Evolutionary conservation across 2,329 filamentous ascomycete genomes (phyloP), one percentile per base, ranked within the genome.

Genomic region (Nannizziopsis arthrosporioides): DNA sequence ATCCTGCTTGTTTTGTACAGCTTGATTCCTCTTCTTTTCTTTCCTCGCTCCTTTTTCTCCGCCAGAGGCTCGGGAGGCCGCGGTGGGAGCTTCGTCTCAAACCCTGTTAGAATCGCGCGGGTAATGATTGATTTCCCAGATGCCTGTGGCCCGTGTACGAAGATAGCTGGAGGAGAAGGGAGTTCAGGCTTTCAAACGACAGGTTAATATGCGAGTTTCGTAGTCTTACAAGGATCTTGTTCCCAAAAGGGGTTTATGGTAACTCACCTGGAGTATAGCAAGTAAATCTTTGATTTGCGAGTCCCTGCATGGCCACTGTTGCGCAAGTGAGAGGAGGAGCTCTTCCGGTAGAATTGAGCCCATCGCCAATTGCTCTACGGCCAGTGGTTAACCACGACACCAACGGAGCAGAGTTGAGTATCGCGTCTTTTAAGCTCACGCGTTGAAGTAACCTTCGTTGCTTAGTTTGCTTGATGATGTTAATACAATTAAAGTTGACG

Each of bases 91-190:
- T 17, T 18, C 14, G 15, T 12, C 70, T 31, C 61, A 6, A 84
- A 74, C 30, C 77, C 73, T 9, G 73, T 74, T 14, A 93, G 74
- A 12, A 87, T 74, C 2, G 74, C 72, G 49, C 73, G 72, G 2
- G 82, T 72, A 44, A 94, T 75, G 42, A 78, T 77, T 30, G 80
- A 85, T 68, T 96, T 96, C 36, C 88, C 90, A 0, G 89, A 94
- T 1, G 87, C 83, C 59, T 89, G 81, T 27, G 88, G 78, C 44
- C 92, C 92, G 63, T 96, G 81, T 42, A 93, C 66, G 17, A 95
- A 80, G 9, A 95, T 64, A 51, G 85, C 84, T 9, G 79, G 72
- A 49, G 84, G 84, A 49, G 78, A 81, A 27, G 85, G 81, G n/a
- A 81, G 53, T 12, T 49, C 34, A 37, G 61, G 59, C 66, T 69